Conservation (phyloP, 805 yeast genomes). For the Suhomyces faveliae region DNA sequence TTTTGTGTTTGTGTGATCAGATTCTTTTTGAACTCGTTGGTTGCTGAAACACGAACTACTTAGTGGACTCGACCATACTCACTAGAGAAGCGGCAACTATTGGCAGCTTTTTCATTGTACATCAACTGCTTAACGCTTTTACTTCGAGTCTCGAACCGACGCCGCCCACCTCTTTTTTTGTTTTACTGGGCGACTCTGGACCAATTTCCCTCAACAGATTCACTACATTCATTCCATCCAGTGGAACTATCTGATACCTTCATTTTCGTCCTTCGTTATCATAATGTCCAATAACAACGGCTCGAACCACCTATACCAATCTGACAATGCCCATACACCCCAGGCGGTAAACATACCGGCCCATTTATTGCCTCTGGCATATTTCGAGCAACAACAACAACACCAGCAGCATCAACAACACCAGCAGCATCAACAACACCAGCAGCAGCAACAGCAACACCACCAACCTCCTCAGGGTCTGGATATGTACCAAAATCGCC, state of each 20-base stretch:
- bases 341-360: slow-evolving; percentile 15
- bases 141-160: neutral
- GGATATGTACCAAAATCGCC: slow-evolving; percentile 5
- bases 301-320: neutral
- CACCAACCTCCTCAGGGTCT: too few relatives aligned
- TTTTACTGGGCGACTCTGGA: neutral
- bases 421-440: slow-evolving; percentile 8
- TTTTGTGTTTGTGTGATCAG: slow-evolving; percentile 2
- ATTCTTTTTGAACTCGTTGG: neutral
- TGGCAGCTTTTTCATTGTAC: neutral
- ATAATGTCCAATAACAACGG: neutral
- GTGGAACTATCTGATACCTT: neutral
- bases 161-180: neutral
- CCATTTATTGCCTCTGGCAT: slow-evolving; percentile 17
- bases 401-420: slow-evolving; percentile 1
- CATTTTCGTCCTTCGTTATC: neutral
- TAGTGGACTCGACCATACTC: neutral
- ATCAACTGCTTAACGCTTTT: neutral
- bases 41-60: neutral
- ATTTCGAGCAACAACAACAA: slow-evolving; percentile 6
- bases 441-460: slow-evolving; percentile 11
- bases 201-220: neutral
- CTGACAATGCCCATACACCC: slow-evolving; percentile 1
- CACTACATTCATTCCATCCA: neutral
- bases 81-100: neutral